Conservation (phyloP, 1,284 basidiomycete genomes). For the Rhizoctonia solani region DNA sequence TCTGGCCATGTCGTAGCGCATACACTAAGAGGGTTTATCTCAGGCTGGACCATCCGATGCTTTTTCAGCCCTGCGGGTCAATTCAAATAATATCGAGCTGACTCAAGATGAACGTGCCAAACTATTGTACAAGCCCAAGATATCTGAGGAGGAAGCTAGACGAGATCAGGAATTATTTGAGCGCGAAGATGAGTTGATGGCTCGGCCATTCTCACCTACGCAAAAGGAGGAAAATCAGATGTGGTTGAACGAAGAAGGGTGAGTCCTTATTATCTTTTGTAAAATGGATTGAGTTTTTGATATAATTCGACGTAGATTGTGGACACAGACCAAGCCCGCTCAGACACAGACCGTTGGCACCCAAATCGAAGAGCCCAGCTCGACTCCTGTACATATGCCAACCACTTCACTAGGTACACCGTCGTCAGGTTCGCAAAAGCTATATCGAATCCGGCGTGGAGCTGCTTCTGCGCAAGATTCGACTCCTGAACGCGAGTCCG, state of each 20-base stretch:
- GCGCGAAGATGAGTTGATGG: constrained; percentile 26
- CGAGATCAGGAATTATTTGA: constrained; percentile 23
- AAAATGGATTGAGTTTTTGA: background rate
- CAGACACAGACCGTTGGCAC: background rate
- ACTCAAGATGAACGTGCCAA: constrained; percentile 21
- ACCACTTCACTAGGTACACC: no score
- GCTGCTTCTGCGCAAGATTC: no score
- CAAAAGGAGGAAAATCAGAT: constrained; percentile 1
- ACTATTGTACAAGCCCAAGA: constrained; percentile 2
- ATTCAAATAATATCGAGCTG: constrained; percentile 2
- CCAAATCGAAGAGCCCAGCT: background rate
- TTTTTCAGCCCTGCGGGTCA: constrained; percentile 1
- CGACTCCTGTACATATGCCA: constrained; percentile 12
- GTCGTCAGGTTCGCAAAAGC: no score
- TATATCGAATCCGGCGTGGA: background rate
- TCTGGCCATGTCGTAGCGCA: background rate
- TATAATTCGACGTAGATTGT: background rate
- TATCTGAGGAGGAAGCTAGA: background rate
- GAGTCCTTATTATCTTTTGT: background rate
- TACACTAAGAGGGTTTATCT: background rate
- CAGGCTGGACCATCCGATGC: background rate
- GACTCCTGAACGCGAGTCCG: no score
- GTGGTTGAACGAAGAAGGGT: constrained; percentile 22
- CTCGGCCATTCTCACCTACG: constrained; percentile 19
- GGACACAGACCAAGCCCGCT: constrained; percentile 14